Base-by-base conservation (phyloP, 2,329 filamentous ascomycete species). In the Chrysoporthe cubensis region DNA sequence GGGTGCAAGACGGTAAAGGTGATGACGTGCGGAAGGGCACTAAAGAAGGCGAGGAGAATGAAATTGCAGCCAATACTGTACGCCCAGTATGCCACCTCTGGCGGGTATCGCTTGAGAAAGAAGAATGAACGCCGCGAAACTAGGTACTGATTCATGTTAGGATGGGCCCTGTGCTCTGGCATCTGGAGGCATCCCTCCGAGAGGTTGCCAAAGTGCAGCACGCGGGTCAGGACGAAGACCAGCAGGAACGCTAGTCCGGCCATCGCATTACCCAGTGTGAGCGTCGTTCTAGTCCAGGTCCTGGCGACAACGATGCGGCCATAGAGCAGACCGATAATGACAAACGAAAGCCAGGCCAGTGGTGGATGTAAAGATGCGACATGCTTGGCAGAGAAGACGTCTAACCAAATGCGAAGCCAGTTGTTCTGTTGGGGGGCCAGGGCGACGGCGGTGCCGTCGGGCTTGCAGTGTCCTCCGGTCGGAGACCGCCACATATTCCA, bases 401-500 rank as follows among this genome's bases (percentile, higher is more conserved):
- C 80, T 73, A 83, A 82, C 81, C 81, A 83, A 46, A 83, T 73
- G 14, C 73, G 74, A 6, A 78, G 67, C 32, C 79, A 74, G 3
- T 72, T 72, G 21, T 44, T 67, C 37, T 72, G 58, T 1, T 74
- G 71, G 3, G 68, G 40, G 4, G 65, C n/a, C 11, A 58, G 21
- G 2, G 52, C 32, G 1, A 68, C 44, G 14, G 68, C 58, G 7
- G 63, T 5, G 18, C 40, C n/a, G 5, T 67, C 56, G 64, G 64
- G 56, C 26, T 65, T 56, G 67, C 82, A 83, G 69, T 77, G 74
- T 32, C 80, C 81, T 50, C 76, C 73, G 16, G 75, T 77, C 0
- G 78, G 77, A 1, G 81, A 82, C 1, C 83, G 72, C 81, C 81
- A 83, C 32, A 81, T 75, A 65, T 84, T 84, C 81, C 81, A 84